Evolutionary conservation across 352 stramenopile genomes (phyloP).

Genomic region (Saprolegnia parasitica): DNA sequence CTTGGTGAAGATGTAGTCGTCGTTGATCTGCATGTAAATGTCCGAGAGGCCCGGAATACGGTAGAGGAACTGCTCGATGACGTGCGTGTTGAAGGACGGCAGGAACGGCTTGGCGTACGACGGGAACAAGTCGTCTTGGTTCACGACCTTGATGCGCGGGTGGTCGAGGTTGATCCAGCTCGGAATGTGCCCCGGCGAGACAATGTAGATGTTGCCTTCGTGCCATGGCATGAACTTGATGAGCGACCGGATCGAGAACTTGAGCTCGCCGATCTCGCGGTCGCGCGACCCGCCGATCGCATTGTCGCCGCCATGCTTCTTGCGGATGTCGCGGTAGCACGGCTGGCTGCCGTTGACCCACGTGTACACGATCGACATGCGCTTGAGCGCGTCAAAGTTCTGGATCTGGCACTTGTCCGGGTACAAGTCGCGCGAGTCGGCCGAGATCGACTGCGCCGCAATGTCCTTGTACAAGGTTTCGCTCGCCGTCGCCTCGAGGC

Average conservation of each 20-base stretch:
- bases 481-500: background rate
- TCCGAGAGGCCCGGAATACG: constrained; percentile 78
- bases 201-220: constrained; percentile 79
- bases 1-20: constrained; percentile 86
- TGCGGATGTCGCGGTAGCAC: constrained; percentile 72
- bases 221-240: constrained; percentile 82
- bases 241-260: constrained; percentile 82
- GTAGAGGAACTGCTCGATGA: constrained; percentile 87
- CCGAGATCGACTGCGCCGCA: constrained; percentile 4
- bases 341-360: constrained; percentile 83
- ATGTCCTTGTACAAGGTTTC: background rate
- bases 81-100: constrained; percentile 84
- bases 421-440: constrained; percentile 41
- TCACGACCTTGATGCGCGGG: constrained; percentile 77
- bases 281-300: constrained; percentile 73
- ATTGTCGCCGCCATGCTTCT: constrained; percentile 61
- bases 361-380: constrained; percentile 87
- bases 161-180: constrained; percentile 79
- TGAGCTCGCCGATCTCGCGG: constrained; percentile 84
- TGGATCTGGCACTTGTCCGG: constrained; percentile 76
- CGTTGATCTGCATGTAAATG: constrained; percentile 87
- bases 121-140: constrained; percentile 84
- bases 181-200: constrained; percentile 75
- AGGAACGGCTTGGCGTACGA: constrained; percentile 75
- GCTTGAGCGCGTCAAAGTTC: constrained; percentile 78